Conservation (phyloP, 805 yeast species). For the Saccharomycopsis lassenensis region DNA sequence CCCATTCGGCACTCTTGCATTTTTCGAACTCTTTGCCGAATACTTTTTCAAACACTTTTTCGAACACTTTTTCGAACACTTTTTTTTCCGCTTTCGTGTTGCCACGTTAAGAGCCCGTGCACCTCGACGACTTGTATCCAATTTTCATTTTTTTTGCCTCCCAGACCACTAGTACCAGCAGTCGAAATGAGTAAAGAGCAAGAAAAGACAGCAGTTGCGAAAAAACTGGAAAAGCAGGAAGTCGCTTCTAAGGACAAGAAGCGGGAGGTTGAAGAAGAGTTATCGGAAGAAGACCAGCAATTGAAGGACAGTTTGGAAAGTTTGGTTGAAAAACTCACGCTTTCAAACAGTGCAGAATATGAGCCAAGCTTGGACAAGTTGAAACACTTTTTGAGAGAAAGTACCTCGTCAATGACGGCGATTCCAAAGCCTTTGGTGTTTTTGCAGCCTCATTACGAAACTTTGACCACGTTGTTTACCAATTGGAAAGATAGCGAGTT, state of each 20-base stretch:
- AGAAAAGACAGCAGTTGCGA: not conserved
- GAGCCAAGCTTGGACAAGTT: conserved; percentile 53
- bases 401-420: conserved; percentile 98
- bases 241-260: conserved; percentile 24
- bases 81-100: too few relatives aligned
- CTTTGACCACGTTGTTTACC: conserved; percentile 54
- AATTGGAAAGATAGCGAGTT: conserved; percentile 47
- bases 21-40: too few relatives aligned
- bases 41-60: too few relatives aligned
- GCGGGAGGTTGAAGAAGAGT: conserved; percentile 56
- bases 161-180: too few relatives aligned
- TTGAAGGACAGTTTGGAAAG: conserved; percentile 78
- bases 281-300: conserved; percentile 87
- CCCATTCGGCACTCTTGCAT: too few relatives aligned
- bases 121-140: too few relatives aligned
- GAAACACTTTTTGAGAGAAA: conserved; percentile 72
- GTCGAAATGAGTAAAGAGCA: not conserved
- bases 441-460: conserved; percentile 73
- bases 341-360: conserved; percentile 35
- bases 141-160: too few relatives aligned
- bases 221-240: conserved; percentile 6
- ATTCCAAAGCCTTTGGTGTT: conserved; percentile 98
- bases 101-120: too few relatives aligned
- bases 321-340: conserved; percentile 70
- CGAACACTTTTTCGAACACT: too few relatives aligned